Evolutionary conservation across 2,329 filamentous ascomycete genomes (phyloP), one percentile per base, ranked within the genome.

Genomic region (Stemphylium vesicarium): DNA sequence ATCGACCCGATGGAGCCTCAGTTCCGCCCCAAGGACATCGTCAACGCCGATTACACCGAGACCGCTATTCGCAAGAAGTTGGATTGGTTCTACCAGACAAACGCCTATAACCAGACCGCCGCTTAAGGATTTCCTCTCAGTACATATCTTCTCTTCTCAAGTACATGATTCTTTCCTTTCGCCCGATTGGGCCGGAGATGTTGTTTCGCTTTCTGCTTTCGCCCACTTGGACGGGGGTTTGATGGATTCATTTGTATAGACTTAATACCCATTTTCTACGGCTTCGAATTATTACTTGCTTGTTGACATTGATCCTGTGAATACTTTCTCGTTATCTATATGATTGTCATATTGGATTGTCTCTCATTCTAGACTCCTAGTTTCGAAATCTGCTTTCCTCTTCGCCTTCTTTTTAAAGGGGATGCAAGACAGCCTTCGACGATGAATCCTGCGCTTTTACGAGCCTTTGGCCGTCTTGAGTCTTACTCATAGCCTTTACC

Each of bases 1-100:
- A 71, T 73, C 29, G 68, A 73, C 36, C 71, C 69, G 5, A 69
- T 72, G 66, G 51, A 70, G 36, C 64, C 65, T 0, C 46, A 59
- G 32, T 73, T 70, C 58, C 57, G 67, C 13, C 65, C 69, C 5
- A 73, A 68, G 43, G 22, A 60, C 12, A 62, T 65, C 49, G 57
- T 53, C 4, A 31, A 61, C 0, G 66, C 51, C 16, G 71, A 72
- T 29, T 73, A 65, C 45, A 67, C 66, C 0, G 50, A 60, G 5
- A 53, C 59, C 0, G 67, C 69, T 0, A 72, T 76, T 37, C 18
- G 53, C 15, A 48, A 56, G 16, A 75, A 72, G 53, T 57, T 75
- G 15, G 59, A 55, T 4, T 70, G 68, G 59, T 74, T 76, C 44
- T 66, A 64, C 50, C 60, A 57, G 38, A 57, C 70, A 5, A 55